Evolutionary conservation across 2,329 filamentous ascomycete species (phyloP), one percentile per base, ranked within the genome.

Genomic region (Pochonia chlamydosporia): DNA sequence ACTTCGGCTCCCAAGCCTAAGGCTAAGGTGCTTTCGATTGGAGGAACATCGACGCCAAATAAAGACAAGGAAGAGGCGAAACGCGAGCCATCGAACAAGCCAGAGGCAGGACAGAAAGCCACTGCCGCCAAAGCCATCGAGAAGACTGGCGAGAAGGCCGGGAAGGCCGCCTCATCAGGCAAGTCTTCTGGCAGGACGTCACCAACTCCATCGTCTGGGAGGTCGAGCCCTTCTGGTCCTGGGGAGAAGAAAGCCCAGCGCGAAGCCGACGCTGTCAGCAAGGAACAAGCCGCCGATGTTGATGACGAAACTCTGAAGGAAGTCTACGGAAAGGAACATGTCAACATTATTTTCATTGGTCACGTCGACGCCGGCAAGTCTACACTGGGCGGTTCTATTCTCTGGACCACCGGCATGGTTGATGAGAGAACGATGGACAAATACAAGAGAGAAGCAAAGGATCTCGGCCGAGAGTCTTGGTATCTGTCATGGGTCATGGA

Each of bases 361-460:
- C 93, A 99, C 76, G 95, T 99, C 59, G 93, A 99, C 73, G 93
- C 93, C 44, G 93, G 93, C 59, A 99, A 99, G 74, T 96, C 90
- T 33, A 99, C 93, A 3, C 78, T 99, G 5, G 93, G 93, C 63
- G 93, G 93, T 43, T 88, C 88, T 44, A 95, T 99, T 53, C 76
- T 99, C 13, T 96, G 93, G 66, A 83, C 82, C 44, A 96, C 92
- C 5, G 93, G 93, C 51, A 99, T 97, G 93, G 93, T 99, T n/a
- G 95, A 99, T 62, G 90, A 99, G 70, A 83, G 93, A 65, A 99
- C 93, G 30, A 82, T 99, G 77, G 93, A 99, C 46, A 99, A 99
- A 72, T 96, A 96, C 76, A 96, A 92, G 79, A 83, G 82, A 58
- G 95, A 99, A 61, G 92, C 93, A 43, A 97, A 96, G 75, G 93